Conservation (phyloP, 2,329 filamentous ascomycete species). For the Aspergillus piperis region DNA sequence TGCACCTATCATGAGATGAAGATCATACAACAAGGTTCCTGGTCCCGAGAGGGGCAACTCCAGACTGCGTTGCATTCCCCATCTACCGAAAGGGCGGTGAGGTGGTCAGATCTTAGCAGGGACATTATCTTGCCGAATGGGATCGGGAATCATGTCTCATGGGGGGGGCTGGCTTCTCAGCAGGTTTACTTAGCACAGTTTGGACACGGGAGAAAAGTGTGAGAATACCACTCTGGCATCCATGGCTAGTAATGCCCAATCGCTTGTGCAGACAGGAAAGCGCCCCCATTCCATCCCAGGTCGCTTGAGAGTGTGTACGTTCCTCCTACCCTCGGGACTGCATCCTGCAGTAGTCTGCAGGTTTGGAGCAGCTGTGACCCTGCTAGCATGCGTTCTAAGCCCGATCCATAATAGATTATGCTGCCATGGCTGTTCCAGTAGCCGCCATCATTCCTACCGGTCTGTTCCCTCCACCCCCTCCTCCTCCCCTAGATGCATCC, state of each 20-base stretch:
- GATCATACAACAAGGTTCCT: conserved; percentile 3
- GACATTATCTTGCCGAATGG: conserved; percentile 2
- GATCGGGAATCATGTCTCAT: background rate
- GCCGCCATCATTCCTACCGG: conserved; percentile 10
- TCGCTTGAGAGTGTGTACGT: background rate
- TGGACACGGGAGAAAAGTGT: conserved; percentile 1
- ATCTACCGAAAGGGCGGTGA: conserved; percentile 10
- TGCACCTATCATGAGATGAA: conserved; percentile 1
- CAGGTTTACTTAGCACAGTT: conserved; percentile 4
- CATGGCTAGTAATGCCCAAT: conserved; percentile 12
- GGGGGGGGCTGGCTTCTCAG: background rate
- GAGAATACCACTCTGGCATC: conserved; percentile 4
- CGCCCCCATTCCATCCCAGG: background rate
- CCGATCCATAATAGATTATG: background rate
- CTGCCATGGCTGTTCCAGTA: conserved; percentile 13
- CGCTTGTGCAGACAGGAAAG: background rate
- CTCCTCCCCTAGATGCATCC: conserved; percentile 3
- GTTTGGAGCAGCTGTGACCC: conserved; percentile 6
- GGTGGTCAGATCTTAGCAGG: conserved; percentile 5
- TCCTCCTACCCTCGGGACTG: background rate
- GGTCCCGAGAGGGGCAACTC: background rate
- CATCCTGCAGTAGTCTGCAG: conserved; percentile 10
- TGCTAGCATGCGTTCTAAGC: background rate
- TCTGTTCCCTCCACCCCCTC: background rate
- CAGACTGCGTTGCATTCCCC: background rate